Percentiles rank a stretch among this genome's conserved stretches.
Conservation (phyloP, 2,329 filamentous ascomycete genomes). For the Xylaria sp. region DNA sequence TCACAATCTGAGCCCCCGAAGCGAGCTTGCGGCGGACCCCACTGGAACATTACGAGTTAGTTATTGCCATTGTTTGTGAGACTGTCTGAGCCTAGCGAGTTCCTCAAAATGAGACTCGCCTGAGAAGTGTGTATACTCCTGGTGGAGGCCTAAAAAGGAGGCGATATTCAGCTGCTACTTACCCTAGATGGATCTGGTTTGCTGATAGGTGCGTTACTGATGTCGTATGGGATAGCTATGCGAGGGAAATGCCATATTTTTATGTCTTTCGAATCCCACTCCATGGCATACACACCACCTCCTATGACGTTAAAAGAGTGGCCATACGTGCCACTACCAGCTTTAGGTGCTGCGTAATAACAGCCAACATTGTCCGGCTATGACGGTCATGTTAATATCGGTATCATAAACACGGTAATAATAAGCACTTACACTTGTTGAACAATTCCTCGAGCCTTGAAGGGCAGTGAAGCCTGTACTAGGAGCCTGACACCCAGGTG, state of each 20-base stretch:
- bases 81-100: neutral
- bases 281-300: conserved; percentile 76
- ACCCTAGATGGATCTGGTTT: conserved; percentile 66
- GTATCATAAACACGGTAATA: neutral
- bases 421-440: conserved; percentile 40
- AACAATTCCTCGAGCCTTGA: conserved; percentile 44
- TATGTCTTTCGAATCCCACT: conserved; percentile 76
- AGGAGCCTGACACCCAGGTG: conserved; percentile 42
- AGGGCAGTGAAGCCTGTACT: conserved; percentile 43
- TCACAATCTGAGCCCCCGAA: conserved; percentile 75
- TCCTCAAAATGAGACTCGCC: neutral
- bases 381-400: conserved; percentile 31
- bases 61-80: neutral
- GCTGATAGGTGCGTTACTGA: conserved; percentile 58
- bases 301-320: conserved; percentile 72
- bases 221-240: conserved; percentile 72
- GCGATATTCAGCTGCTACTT: neutral
- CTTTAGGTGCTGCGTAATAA: conserved; percentile 55
- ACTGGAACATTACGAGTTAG: conserved; percentile 51
- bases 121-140: neutral
- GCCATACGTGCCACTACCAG: conserved; percentile 64
- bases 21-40: conserved; percentile 75
- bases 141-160: neutral
- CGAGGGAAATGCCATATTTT: conserved; percentile 82
- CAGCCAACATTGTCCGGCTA: conserved; percentile 61